phyloP scores from a whole-genome alignment of 371 early-diverging fungal genomes.

The Zopfochytrium polystomum region DNA sequence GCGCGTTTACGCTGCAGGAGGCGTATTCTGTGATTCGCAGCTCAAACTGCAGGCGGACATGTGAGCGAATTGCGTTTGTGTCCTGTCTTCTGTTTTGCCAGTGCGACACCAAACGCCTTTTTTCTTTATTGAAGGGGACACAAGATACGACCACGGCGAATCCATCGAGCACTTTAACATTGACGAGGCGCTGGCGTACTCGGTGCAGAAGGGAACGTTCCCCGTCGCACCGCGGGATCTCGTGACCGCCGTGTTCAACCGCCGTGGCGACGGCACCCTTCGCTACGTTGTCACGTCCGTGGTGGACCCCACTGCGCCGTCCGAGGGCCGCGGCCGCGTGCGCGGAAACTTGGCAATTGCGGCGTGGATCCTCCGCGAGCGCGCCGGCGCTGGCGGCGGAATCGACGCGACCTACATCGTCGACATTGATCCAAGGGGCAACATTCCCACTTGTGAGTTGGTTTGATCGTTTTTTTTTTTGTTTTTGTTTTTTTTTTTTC shows the following conservation, averaged over 20 bases:
- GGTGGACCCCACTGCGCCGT: constrained; percentile 10
- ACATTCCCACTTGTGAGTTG: constrained; percentile 25
- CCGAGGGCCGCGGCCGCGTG: constrained; percentile 21
- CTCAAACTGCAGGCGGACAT: constrained; percentile 20
- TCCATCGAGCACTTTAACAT: constrained; percentile 14
- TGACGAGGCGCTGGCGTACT: constrained; percentile 20
- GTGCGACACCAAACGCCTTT: too few species aligned
- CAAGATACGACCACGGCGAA: constrained; percentile 23
- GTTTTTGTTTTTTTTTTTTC: constrained; percentile 7
- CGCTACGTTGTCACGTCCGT: constrained; percentile 24
- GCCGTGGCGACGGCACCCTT: constrained; percentile 1
- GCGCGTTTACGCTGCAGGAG: constrained; percentile 25
- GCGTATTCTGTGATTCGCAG: constrained; percentile 22
- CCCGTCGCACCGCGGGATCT: constrained; percentile 36
- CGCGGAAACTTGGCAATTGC: constrained; percentile 26
- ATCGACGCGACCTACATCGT: constrained; percentile 28
- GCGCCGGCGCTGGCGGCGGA: constrained; percentile 1
- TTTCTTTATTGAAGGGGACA: constrained; percentile 27
- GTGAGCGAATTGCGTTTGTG: constrained; percentile 23
- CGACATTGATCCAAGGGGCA: constrained; percentile 37
- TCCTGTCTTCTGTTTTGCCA: too few species aligned
- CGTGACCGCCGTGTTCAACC: constrained; percentile 15
- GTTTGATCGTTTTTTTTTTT: background rate
- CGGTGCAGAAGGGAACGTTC: too few species aligned
- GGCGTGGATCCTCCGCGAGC: constrained; percentile 26